Conservation (phyloP, 2,329 filamentous ascomycete genomes). For the Nigrospora sphaerica region DNA sequence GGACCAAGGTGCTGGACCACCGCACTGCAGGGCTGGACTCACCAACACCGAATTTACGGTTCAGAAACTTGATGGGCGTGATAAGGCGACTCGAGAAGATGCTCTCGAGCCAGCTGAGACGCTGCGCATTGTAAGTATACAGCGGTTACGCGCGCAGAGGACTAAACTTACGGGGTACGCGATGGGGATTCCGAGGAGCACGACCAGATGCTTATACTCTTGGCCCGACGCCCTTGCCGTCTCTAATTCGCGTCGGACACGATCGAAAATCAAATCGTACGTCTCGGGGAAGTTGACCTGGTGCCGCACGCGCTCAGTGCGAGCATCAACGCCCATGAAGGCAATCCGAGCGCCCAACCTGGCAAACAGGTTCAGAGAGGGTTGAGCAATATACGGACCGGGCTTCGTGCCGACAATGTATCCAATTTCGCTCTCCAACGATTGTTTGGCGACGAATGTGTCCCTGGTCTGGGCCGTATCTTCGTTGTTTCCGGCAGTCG, state of each 20-base stretch:
- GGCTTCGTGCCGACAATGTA: constrained; percentile 74
- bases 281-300: constrained; percentile 94
- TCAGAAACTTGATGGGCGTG: constrained; percentile 80
- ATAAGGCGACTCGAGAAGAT: constrained; percentile 81
- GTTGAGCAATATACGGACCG: constrained; percentile 84
- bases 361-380: constrained; percentile 81
- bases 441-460: constrained; percentile 56
- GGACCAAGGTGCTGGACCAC: constrained; percentile 3
- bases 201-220: constrained; percentile 80
- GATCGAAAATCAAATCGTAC: constrained; percentile 75
- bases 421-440: constrained; percentile 49
- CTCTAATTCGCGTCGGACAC: constrained; percentile 66
- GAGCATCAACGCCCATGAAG: constrained; percentile 83
- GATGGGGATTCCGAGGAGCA: constrained; percentile 81
- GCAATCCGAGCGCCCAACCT: constrained; percentile 75
- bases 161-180: constrained; percentile 62
- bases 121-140: constrained; percentile 31
- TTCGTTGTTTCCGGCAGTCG: constrained; percentile 50
- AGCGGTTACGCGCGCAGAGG: constrained; percentile 29
- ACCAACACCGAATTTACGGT: constrained; percentile 79
- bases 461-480: constrained; percentile 69
- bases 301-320: constrained; percentile 88
- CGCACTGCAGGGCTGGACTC: constrained; percentile 10
- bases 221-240: constrained; percentile 59
- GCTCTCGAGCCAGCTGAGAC: constrained; percentile 94